Base-by-base conservation (phyloP, 768 basidiomycete species). In the Boletus barrowsii region DNA sequence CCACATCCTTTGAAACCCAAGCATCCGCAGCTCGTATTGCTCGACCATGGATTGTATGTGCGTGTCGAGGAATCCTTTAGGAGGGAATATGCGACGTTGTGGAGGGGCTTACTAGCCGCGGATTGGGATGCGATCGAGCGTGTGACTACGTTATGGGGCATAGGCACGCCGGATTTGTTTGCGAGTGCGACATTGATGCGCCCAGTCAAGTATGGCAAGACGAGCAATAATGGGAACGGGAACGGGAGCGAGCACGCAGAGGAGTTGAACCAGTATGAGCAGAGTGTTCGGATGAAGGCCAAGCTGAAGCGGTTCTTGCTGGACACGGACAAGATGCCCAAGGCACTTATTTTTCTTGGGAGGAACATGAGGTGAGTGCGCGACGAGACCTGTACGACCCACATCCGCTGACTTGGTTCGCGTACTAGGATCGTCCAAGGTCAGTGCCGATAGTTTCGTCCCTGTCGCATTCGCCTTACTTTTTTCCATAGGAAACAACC, bases 41-140 rank as follows among this genome's bases (percentile, higher is more conserved):
- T 98, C 61, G 95, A 98, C 66, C 95, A 98, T 67, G 95, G 95
- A 1, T 74, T 98, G 11, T 97, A 96, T 65, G 89, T 95, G 37
- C 75, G 76, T 9, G 79, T 93, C 4, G 69, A 82, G 15, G 80
- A 86, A 17, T 67, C 75, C 2, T 93, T 97, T 68, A 79, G 82
- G 57, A 72, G 78, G 32, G 82, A 95, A 52, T 96, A 94, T 76
- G 86, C 88, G 17, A 72, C 75, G 5, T 73, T 96, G 5, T 94
- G 93, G 93, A 78, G 83, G 47, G 79, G 78, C 17, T 77, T 88
- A 62, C 71, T 85, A 18, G 75, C 76, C 2, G 76, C 77, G 4
- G 83, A 88, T 64, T 83, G 79, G 65, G 68, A 71, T 14, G 72
- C 74, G 26, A 77, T 87, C 5, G 74, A 79, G 52, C 63, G 63